Evolutionary conservation across 495 filamentous ascomycete genomes (phyloP), one percentile per base, ranked within the genome.

Genomic region (Melanomma pulvis-pyrius): DNA sequence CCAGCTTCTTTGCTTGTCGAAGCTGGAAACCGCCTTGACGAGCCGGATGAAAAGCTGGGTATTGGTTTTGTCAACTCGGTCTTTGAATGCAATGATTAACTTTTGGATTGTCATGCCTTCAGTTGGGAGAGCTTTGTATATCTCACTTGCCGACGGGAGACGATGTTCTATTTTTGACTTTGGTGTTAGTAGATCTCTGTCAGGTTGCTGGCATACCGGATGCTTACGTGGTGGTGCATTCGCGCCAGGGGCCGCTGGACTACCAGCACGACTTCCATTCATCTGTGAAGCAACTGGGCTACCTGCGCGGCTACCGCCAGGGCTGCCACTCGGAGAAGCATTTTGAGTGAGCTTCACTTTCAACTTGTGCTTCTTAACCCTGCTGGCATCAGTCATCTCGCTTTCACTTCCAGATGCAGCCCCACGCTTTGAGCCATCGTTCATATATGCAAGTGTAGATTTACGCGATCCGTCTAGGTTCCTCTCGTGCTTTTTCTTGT

Each of bases 361-460:
- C 66, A 92, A 76, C 71, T 88, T 91, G 76, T 87, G 88, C 69
- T 84, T 85, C 75, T 86, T 88, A 57, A 76, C 87, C 75, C 49
- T 63, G 26, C 94, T 90, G 29, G 86, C 90, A 6, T 83, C 88
- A 13, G 86, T 92, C 52, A 81, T 86, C 68, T 97, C 93, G 28
- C 86, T 85, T 60, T 96, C 93, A 68, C 92, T 94, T 61, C 84
- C 87, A 55, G 90, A 90, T 12, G 86, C 87, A 21, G 82, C 82
- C 39, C 77, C 76, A 79, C 83, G 81, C 63, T 83, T 83, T 69
- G 56, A 30, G 52, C 75, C 77, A 56, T 79, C 76, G 7, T 71
- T 74, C 26, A 79, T 67, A 48, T 76, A 77, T 28, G 77, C 67
- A 46, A 79, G 76, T 4, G 72, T 77, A 7, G 75, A 79, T 57